A percentile compares a stretch with the other conserved stretches of the same genome.
Conservation (phyloP, 352 stramenopile species). For the Blastocystis sp. region DNA sequence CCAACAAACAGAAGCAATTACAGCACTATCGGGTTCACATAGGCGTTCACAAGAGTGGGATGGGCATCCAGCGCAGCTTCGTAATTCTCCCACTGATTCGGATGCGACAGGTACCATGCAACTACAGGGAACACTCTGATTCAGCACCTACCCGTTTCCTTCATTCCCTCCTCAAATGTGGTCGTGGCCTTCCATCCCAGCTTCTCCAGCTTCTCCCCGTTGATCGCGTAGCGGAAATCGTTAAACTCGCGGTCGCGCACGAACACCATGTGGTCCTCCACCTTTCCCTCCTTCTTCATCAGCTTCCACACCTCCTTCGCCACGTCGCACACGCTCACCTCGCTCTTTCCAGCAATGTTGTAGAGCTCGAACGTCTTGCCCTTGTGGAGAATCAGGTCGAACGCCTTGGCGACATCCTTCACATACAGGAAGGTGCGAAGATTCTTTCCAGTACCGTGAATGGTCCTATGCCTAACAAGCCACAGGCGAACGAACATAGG, state of each 20-base stretch:
- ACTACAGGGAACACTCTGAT: slow-evolving; percentile 29
- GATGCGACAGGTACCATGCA: slow-evolving; percentile 71
- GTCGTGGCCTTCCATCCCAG: slow-evolving; percentile 89
- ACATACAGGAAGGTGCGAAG: slow-evolving; percentile 95
- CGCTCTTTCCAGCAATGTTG: slow-evolving; percentile 89
- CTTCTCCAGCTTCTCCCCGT: slow-evolving; percentile 83
- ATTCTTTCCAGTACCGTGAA: slow-evolving; percentile 91
- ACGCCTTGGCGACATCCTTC: slow-evolving; percentile 89
- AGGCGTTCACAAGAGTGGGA: slow-evolving; percentile 34
- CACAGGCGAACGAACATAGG: background rate
- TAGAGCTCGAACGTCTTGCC: slow-evolving; percentile 87
- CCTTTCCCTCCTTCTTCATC: slow-evolving; percentile 74
- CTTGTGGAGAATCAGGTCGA: slow-evolving; percentile 91
- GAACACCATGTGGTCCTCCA: slow-evolving; percentile 77
- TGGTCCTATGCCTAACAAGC: slow-evolving; percentile 78
- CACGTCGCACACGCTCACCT: slow-evolving; percentile 81
- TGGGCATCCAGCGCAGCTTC: slow-evolving; percentile 69
- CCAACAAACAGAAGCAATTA: too few species aligned
- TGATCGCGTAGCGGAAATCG: slow-evolving; percentile 93
- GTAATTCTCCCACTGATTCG: slow-evolving; percentile 70
- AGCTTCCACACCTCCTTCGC: slow-evolving; percentile 84
- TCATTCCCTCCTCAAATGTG: slow-evolving; percentile 86
- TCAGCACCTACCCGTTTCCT: slow-evolving; percentile 35
- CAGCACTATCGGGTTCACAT: too few species aligned
- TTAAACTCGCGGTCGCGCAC: slow-evolving; percentile 91